Conservation (phyloP, 352 stramenopile genomes). For the Globisporangium okanoganense region DNA sequence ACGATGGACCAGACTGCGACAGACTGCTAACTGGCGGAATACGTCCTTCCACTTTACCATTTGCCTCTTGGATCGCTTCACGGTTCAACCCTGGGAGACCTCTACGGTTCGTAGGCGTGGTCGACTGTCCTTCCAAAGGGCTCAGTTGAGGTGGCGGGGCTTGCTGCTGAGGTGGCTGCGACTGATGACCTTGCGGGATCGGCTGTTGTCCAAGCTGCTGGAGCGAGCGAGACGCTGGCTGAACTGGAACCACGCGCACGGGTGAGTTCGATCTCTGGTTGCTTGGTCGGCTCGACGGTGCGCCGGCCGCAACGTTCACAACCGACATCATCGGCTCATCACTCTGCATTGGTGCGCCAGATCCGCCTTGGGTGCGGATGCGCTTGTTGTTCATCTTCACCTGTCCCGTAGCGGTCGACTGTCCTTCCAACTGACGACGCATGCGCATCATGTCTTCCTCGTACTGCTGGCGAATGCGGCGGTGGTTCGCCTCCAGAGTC, state of each 20-base stretch:
- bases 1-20: constrained; percentile 36
- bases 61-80: constrained; percentile 36
- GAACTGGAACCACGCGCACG: constrained; percentile 62
- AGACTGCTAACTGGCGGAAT: constrained; percentile 22
- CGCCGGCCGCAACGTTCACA: constrained; percentile 44
- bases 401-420: constrained; percentile 16
- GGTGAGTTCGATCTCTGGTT: constrained; percentile 48
- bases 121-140: constrained; percentile 50
- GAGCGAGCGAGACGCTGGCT: constrained; percentile 65
- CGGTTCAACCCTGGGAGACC: constrained; percentile 64
- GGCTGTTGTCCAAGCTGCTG: constrained; percentile 59
- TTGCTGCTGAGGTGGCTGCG: constrained; percentile 19
- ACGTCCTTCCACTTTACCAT: constrained; percentile 44
- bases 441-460: constrained; percentile 84
- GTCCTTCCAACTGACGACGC: constrained; percentile 74
- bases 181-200: constrained; percentile 27
- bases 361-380: constrained; percentile 38
- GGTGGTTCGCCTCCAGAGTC: constrained; percentile 78
- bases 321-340: constrained; percentile 59
- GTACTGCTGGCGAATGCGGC: constrained; percentile 80
- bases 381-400: constrained; percentile 56
- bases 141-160: constrained; percentile 46
- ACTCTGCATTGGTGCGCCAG: constrained; percentile 31
- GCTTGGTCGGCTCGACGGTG: constrained; percentile 39
- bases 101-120: constrained; percentile 47